Conservation (phyloP, 768 basidiomycete genomes). For the Cystobasidium ongulense region DNA sequence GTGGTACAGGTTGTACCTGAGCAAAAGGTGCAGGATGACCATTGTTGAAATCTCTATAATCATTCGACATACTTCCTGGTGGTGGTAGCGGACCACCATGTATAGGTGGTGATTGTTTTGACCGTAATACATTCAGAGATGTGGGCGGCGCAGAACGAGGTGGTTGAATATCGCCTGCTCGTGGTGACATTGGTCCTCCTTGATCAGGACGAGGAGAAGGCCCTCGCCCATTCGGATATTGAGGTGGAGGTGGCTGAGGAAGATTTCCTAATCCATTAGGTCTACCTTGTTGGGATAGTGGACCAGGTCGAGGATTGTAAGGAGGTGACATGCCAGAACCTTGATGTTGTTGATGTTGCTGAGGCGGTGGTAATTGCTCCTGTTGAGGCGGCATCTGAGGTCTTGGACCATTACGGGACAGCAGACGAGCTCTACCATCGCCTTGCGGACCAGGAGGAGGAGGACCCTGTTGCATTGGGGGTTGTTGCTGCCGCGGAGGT, state of each 20-base stretch:
- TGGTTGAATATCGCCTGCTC: neutral
- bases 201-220: neutral
- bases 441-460: neutral
- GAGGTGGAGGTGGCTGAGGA: neutral
- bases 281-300: neutral
- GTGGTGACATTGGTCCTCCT: neutral
- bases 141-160: slow-evolving; percentile 9
- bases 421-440: neutral
- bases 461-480: neutral
- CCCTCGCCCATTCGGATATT: neutral
- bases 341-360: too few relatives aligned
- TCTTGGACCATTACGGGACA: slow-evolving; percentile 9
- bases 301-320: slow-evolving; percentile 3
- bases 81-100: slow-evolving; percentile 15
- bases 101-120: neutral
- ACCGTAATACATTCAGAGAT: neutral
- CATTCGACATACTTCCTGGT: neutral
- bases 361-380: neutral
- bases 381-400: neutral
- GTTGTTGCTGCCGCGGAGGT: slow-evolving; percentile 6
- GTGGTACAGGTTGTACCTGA: neutral
- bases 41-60: neutral
- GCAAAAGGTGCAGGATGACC: slow-evolving; percentile 5
- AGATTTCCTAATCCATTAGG: neutral
- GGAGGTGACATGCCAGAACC: neutral